Evolutionary conservation across 257 asterid species (phyloP).

Genomic region (Jacaranda copaia): DNA sequence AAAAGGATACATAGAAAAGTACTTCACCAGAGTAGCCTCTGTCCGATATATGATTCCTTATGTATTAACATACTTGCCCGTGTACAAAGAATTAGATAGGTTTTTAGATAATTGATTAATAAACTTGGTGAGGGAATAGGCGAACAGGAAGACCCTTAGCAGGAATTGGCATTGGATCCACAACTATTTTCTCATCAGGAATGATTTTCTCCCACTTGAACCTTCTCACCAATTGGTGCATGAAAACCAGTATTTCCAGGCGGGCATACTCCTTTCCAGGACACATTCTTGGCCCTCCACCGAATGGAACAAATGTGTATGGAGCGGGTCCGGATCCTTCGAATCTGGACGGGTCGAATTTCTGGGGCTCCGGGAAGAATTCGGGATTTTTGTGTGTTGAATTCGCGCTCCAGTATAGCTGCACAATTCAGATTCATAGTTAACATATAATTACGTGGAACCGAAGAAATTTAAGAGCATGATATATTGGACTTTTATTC

Average conservation of each 20-base stretch:
- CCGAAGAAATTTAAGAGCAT: too few species aligned
- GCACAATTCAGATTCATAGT: neutral
- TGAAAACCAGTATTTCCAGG: slow-evolving; percentile 44
- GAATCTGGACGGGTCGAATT: slow-evolving; percentile 41
- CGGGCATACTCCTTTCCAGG: slow-evolving; percentile 47
- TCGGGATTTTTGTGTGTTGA: slow-evolving; percentile 40
- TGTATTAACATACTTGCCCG: neutral
- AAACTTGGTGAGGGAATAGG: slow-evolving; percentile 29
- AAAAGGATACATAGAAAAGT: neutral
- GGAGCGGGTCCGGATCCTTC: slow-evolving; percentile 49
- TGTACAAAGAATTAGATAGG: neutral
- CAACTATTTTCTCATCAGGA: slow-evolving; percentile 44
- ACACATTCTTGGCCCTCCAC: slow-evolving; percentile 48
- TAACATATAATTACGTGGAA: too few species aligned
- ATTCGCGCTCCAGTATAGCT: slow-evolving; percentile 43
- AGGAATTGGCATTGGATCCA: slow-evolving; percentile 47
- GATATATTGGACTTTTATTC: neutral
- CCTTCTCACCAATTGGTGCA: slow-evolving; percentile 44
- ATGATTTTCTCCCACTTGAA: slow-evolving; percentile 38
- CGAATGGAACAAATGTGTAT: slow-evolving; percentile 47
- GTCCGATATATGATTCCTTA: neutral
- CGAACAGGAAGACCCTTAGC: slow-evolving; percentile 45
- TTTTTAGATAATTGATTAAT: neutral
- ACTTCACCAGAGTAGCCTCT: neutral
- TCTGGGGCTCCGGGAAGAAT: slow-evolving; percentile 36